These are phyloP conservation scores for Fusarium sp. DNA, from an alignment of 2,329 filamentous ascomycete genomes.

Conservation along the genomic window DNA sequence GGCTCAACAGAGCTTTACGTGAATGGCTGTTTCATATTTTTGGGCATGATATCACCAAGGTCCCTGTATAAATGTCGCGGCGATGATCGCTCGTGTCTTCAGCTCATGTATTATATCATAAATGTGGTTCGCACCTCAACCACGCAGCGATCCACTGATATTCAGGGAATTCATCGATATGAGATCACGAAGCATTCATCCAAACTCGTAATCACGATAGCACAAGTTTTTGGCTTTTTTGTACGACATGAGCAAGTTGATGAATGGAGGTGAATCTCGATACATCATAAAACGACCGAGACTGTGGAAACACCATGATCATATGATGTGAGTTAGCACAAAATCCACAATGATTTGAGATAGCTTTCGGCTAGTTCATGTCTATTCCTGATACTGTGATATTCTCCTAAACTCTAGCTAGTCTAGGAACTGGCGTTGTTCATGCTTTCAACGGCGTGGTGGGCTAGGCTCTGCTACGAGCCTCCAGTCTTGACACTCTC, in stretches of 20 bases:
- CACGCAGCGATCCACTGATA: slow-evolving; percentile 1
- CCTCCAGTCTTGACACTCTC: slow-evolving; percentile 17
- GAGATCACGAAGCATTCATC: slow-evolving; percentile 9
- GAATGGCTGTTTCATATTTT: slow-evolving; percentile 40
- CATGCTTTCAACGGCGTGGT: slow-evolving; percentile 25
- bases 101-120: slow-evolving; percentile 38
- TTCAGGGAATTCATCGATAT: slow-evolving; percentile 3
- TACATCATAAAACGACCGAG: not conserved
- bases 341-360: slow-evolving; percentile 18
- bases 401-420: slow-evolving; percentile 8
- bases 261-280: not conserved
- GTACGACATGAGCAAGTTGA: not conserved
- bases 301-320: slow-evolving; percentile 9
- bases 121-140: slow-evolving; percentile 31
- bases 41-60: slow-evolving; percentile 39
- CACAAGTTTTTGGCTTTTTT: not conserved
- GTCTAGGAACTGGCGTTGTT: slow-evolving; percentile 8
- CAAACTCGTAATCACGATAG: not conserved
- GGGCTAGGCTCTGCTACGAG: slow-evolving; percentile 12
- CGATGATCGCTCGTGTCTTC: slow-evolving; percentile 24
- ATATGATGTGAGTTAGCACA: slow-evolving; percentile 9
- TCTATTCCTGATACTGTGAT: slow-evolving; percentile 22
- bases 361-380: slow-evolving; percentile 9
- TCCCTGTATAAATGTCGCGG: slow-evolving; percentile 12
- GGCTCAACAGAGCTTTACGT: slow-evolving; percentile 22